Conservation (phyloP, 257 asterid genomes). For the Solanum chilense region DNA sequence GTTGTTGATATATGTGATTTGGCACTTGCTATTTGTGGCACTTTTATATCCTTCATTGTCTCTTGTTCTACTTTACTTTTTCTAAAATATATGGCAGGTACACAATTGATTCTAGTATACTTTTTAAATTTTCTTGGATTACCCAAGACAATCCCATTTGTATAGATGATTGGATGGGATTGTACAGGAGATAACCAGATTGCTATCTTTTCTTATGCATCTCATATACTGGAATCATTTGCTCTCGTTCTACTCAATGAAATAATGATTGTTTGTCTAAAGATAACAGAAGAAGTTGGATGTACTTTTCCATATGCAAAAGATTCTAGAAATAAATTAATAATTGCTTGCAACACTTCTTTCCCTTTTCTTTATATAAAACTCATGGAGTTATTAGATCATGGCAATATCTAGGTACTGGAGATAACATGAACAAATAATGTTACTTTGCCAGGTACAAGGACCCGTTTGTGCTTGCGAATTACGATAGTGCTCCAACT, state of each 20-base stretch:
- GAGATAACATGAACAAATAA: not conserved
- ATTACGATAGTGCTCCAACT: slow-evolving; percentile 85
- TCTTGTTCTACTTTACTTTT: not conserved
- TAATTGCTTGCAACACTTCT: not conserved
- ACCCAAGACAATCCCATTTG: not conserved
- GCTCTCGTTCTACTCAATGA: not conserved
- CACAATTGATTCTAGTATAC: not conserved
- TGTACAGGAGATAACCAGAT: not conserved
- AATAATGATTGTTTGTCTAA: not conserved
- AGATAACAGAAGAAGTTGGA: not conserved
- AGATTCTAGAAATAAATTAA: not conserved
- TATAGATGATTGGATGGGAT: not conserved
- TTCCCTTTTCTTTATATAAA: not conserved
- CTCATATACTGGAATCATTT: not conserved
- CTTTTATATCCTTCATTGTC: not conserved
- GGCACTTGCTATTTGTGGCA: not conserved
- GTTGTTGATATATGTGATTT: not conserved
- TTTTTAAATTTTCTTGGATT: not conserved
- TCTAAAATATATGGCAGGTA: not conserved
- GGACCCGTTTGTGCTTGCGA: slow-evolving; percentile 69
- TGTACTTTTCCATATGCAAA: not conserved
- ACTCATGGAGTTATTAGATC: not conserved
- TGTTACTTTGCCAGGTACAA: slow-evolving; percentile 39
- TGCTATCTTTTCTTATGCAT: not conserved
- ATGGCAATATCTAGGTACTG: not conserved